These are phyloP conservation scores for Salix koriyanagi DNA, from an alignment of 345 rosid species.

Conservation along the genomic window DNA sequence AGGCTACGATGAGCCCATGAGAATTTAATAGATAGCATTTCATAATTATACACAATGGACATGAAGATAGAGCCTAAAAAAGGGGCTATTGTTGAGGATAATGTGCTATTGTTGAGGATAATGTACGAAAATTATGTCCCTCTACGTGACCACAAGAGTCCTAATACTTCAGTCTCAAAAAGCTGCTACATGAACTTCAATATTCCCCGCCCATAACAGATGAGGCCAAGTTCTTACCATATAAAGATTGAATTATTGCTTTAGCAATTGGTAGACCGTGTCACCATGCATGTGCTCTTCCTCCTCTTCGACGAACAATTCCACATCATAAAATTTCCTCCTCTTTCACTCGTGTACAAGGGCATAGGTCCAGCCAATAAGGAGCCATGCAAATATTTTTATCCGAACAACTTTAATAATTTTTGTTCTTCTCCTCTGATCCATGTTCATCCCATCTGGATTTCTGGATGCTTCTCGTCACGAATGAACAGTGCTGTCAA, in stretches of 20 bases:
- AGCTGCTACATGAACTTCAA: not conserved
- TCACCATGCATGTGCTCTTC: not conserved
- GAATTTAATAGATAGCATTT: not conserved
- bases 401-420: not conserved
- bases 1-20: not conserved
- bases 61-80: not conserved
- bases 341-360: not conserved
- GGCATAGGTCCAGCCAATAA: not conserved
- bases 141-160: not conserved
- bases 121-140: not conserved
- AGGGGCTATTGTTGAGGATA: not conserved
- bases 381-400: not conserved
- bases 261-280: not conserved
- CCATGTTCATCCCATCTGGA: not conserved
- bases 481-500: not conserved
- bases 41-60: not conserved
- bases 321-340: too few species aligned
- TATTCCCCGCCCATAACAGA: slow-evolving; percentile 16
- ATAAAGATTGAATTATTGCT: not conserved
- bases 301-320: not conserved
- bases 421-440: not conserved
- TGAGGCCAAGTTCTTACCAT: slow-evolving; percentile 8
- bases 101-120: not conserved
- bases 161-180: not conserved
- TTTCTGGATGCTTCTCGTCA: not conserved